A percentile compares a stretch with the other conserved stretches of the same genome.
These are phyloP conservation scores for Ophiosphaerella korrae DNA, from an alignment of 2,329 filamentous ascomycete species.

Conservation along the genomic window DNA sequence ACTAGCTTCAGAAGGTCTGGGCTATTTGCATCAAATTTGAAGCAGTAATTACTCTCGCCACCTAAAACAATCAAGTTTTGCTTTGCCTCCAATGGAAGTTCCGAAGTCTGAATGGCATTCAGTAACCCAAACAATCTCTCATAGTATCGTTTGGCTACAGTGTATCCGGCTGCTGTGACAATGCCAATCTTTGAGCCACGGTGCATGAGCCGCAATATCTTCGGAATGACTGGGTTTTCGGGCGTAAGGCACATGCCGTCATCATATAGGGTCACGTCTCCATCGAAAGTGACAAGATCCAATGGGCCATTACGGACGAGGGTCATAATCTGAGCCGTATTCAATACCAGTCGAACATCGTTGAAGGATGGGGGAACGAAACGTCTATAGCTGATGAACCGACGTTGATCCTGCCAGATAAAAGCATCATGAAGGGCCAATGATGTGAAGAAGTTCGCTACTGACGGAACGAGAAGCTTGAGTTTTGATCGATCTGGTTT, in stretches of 20 bases:
- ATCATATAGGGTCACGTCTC: constrained; percentile 91
- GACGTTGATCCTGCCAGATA: constrained; percentile 81
- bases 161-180: constrained; percentile 95
- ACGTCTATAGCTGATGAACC: constrained; percentile 85
- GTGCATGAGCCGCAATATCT: constrained; percentile 71
- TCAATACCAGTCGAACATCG: constrained; percentile 88
- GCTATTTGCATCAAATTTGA: constrained; percentile 71
- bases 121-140: constrained; percentile 84
- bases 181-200: constrained; percentile 87
- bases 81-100: constrained; percentile 70
- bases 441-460: constrained; percentile 92
- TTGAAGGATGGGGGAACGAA: constrained; percentile 98
- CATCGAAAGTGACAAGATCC: constrained; percentile 92
- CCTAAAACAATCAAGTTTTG: constrained; percentile 89
- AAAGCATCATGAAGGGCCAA: constrained; percentile 89
- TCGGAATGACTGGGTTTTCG: constrained; percentile 75
- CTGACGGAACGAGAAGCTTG: constrained; percentile 85
- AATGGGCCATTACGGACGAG: constrained; percentile 75
- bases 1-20: constrained; percentile 72
- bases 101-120: constrained; percentile 71
- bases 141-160: constrained; percentile 84
- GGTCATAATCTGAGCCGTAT: constrained; percentile 92
- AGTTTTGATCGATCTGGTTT: constrained; percentile 81
- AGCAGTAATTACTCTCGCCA: constrained; percentile 94
- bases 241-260: constrained; percentile 79